phyloP scores from a whole-genome alignment of 2,329 filamentous ascomycete species.

The Paraconiothyrium sp. region DNA sequence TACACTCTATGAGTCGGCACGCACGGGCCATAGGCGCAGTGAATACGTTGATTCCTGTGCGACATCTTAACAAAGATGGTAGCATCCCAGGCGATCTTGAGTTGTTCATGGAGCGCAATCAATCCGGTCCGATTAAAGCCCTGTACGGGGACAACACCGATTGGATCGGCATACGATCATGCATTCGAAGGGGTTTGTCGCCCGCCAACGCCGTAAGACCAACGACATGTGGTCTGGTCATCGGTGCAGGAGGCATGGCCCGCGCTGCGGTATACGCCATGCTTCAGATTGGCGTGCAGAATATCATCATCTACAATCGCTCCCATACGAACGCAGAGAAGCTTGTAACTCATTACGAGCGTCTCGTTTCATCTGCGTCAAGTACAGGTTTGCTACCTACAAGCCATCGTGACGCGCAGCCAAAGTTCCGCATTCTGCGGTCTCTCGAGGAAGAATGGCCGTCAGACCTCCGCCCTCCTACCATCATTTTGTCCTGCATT shows the following conservation, averaged over 20 bases:
- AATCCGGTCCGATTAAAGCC: conserved; percentile 72
- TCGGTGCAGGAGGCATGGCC: conserved; percentile 77
- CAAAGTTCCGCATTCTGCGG: conserved; percentile 67
- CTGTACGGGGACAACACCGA: conserved; percentile 84
- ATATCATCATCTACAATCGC: conserved; percentile 79
- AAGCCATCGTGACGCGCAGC: conserved; percentile 42
- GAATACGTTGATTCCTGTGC: conserved; percentile 78
- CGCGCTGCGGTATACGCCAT: conserved; percentile 80
- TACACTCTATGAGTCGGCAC: conserved; percentile 74
- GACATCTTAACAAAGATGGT: conserved; percentile 66
- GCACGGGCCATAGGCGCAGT: conserved; percentile 79
- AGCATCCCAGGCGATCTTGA: conserved; percentile 64
- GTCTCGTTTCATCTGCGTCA: conserved; percentile 49
- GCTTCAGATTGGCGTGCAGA: conserved; percentile 78
- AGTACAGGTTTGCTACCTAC: conserved; percentile 28
- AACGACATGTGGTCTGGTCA: conserved; percentile 62
- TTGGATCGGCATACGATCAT: conserved; percentile 81
- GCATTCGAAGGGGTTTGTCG: conserved; percentile 75
- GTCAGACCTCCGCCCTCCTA: conserved; percentile 68
- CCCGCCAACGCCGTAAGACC: conserved; percentile 70
- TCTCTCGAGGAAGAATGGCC: conserved; percentile 73
- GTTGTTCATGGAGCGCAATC: conserved; percentile 67
- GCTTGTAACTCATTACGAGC: conserved; percentile 75
- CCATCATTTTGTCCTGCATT: conserved; percentile 80
- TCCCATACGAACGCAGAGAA: conserved; percentile 72